phyloP scores from a whole-genome alignment of 257 asterid species.

The Nicotiana tabacum region DNA sequence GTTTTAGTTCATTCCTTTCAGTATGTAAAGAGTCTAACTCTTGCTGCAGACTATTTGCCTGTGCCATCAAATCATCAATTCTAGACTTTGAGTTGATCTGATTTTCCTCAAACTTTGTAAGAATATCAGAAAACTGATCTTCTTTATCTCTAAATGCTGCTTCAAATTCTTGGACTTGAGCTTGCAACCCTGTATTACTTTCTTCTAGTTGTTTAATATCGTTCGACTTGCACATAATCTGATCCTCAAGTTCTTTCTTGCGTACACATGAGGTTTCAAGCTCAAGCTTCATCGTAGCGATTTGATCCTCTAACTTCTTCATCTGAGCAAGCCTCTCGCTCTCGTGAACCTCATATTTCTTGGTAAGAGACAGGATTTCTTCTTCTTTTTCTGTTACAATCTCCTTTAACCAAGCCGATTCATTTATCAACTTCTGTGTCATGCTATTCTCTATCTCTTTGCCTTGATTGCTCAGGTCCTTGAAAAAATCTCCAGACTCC shows the following conservation, averaged over 20 bases:
- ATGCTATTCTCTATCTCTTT: slow-evolving; percentile 22
- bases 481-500: slow-evolving; percentile 19
- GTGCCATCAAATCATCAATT: slow-evolving; percentile 23
- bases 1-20: slow-evolving; percentile 27
- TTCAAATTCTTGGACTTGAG: slow-evolving; percentile 32
- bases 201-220: slow-evolving; percentile 32
- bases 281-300: slow-evolving; percentile 37
- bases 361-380: slow-evolving; percentile 14
- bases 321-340: slow-evolving; percentile 13
- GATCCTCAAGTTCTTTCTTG: slow-evolving; percentile 30
- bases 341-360: slow-evolving; percentile 18
- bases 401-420: slow-evolving; percentile 22
- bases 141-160: slow-evolving; percentile 20
- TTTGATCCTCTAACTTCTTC: slow-evolving; percentile 39
- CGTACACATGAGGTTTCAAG: slow-evolving; percentile 21
- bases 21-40: slow-evolving; percentile 28
- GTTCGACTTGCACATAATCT: slow-evolving; percentile 19
- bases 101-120: slow-evolving; percentile 27
- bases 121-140: slow-evolving; percentile 19
- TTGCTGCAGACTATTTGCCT: slow-evolving; percentile 24
- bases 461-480: slow-evolving; percentile 21
- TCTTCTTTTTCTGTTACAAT: slow-evolving; percentile 18
- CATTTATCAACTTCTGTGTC: slow-evolving; percentile 15
- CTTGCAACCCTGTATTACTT: slow-evolving; percentile 32
- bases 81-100: slow-evolving; percentile 29